Conservation (phyloP, 2,329 filamentous ascomycete species). For the Arachnopeziza araneosa region DNA sequence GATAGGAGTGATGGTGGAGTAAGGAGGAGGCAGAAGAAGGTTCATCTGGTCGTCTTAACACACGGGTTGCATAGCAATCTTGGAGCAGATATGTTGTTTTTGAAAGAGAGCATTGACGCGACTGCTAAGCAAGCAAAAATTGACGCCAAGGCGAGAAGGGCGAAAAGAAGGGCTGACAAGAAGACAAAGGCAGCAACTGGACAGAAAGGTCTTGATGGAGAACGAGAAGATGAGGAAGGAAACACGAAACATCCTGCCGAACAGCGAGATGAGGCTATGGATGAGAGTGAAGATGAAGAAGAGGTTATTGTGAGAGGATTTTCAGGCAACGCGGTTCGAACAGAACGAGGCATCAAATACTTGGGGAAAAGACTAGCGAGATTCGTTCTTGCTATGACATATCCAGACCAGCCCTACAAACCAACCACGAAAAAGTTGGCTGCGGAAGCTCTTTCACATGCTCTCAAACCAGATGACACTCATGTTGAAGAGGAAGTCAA, state of each 20-base stretch:
- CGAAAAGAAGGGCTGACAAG: conserved; percentile 39
- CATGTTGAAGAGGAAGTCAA: conserved; percentile 40
- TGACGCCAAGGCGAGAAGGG: conserved; percentile 58
- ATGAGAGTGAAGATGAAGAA: conserved; percentile 39
- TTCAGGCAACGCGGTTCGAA: conserved; percentile 81
- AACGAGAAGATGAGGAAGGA: background rate
- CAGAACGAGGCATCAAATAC: conserved; percentile 94
- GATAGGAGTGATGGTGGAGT: conserved; percentile 31
- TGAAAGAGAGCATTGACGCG: conserved; percentile 95
- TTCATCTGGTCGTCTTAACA: conserved; percentile 88
- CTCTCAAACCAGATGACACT: conserved; percentile 32
- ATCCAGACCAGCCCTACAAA: conserved; percentile 85
- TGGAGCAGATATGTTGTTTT: conserved; percentile 90
- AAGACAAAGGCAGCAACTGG: conserved; percentile 15
- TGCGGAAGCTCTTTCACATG: conserved; percentile 37
- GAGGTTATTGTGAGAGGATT: conserved; percentile 88
- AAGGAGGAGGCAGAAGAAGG: conserved; percentile 67
- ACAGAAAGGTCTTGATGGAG: conserved; percentile 2
- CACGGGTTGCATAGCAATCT: conserved; percentile 95
- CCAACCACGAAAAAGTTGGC: conserved; percentile 50
- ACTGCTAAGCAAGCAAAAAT: conserved; percentile 68
- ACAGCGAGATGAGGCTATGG: conserved; percentile 7
- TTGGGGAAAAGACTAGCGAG: conserved; percentile 90
- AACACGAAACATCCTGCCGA: background rate
- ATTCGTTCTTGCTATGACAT: conserved; percentile 83